Base-by-base conservation (phyloP, 129 eudicot species). In the Chrysanthemum lavandulifolium region DNA sequence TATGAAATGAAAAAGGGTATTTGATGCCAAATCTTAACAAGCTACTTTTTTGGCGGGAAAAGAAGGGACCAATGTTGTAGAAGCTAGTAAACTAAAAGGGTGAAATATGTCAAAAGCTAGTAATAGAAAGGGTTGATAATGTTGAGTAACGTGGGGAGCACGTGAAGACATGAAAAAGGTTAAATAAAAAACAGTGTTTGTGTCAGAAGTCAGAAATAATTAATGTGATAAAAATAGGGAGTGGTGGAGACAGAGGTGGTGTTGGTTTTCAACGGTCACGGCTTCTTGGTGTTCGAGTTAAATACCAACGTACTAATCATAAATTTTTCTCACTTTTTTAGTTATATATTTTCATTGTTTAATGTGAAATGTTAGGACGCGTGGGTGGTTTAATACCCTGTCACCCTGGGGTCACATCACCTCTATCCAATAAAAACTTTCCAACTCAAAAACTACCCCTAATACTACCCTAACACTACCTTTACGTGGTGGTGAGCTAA, bases 241-340 rank as follows among this genome's bases (percentile, higher is more conserved):
- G 79, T 67, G 74, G 73, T 76, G 74, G 78, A 73, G 70, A 73
- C 70, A 73, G 61, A 48, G 62, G 74, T 67, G 69, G 49, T 68
- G 31, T 5, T 68, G 67, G 78, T 55, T 77, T 78, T 72, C 78
- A 78, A 78, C 78, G 82, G 82, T 78, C 82, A 78, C 82, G 82
- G 78, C 3, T 57, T 78, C 73, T 78, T 72, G 68, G 3, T 78
- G 67, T 72, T 57, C 55, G 73, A 47, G 36, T 78, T 78, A 65
- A 78, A 72, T 78, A 68, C 5, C 62, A 78, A 65, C 73, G 62
- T 56, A 71, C 56, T 56, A 4, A 36, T 59, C 43, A 47, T 45
- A 4, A 14, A 23, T 8, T 13, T 59, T 45, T 36, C 43, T 5
- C 8, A 53, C 2, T 53, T 53, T 53, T 53, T 14, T 53, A 10